Evolutionary conservation across 768 basidiomycete genomes (phyloP).

Genomic region (Rickenella mellea): DNA sequence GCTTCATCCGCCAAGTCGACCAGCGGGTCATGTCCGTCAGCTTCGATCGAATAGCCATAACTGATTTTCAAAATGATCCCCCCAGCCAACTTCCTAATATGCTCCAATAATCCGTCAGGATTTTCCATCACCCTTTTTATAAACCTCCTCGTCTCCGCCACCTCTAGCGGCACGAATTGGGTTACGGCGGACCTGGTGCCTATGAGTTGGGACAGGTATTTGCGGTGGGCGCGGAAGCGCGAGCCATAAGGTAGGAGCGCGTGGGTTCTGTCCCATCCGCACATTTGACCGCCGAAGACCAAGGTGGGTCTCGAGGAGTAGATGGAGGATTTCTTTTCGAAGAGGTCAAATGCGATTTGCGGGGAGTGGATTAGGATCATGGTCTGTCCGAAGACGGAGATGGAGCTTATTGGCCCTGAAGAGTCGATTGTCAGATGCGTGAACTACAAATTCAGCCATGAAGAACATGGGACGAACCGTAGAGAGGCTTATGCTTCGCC

Average conservation of each 20-base stretch:
- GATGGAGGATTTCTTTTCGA: conserved; percentile 17
- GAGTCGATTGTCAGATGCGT: too few species aligned
- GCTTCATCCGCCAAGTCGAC: neutral
- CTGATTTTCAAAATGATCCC: neutral
- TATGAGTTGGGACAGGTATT: conserved; percentile 17
- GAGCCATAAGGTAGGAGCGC: conserved; percentile 14
- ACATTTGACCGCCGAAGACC: neutral
- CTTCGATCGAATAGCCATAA: neutral
- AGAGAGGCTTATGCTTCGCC: neutral
- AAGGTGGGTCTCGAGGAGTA: conserved; percentile 13
- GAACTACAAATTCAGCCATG: too few species aligned
- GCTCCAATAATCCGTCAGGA: too few species aligned
- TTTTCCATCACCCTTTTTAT: neutral
- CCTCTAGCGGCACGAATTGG: conserved; percentile 18
- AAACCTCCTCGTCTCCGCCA: conserved; percentile 20
- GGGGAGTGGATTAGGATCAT: conserved; percentile 17
- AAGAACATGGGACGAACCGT: neutral
- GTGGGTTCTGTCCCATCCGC: neutral
- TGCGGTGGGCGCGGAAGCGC: conserved; percentile 17
- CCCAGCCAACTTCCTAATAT: too few species aligned
- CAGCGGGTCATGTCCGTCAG: neutral
- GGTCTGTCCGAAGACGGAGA: conserved; percentile 14
- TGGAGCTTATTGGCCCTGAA: too few species aligned
- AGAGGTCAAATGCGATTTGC: conserved; percentile 15
- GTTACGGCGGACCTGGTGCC: conserved; percentile 16